phyloP scores from a whole-genome alignment of 352 stramenopile genomes.

The Phytopythium sindhum region DNA sequence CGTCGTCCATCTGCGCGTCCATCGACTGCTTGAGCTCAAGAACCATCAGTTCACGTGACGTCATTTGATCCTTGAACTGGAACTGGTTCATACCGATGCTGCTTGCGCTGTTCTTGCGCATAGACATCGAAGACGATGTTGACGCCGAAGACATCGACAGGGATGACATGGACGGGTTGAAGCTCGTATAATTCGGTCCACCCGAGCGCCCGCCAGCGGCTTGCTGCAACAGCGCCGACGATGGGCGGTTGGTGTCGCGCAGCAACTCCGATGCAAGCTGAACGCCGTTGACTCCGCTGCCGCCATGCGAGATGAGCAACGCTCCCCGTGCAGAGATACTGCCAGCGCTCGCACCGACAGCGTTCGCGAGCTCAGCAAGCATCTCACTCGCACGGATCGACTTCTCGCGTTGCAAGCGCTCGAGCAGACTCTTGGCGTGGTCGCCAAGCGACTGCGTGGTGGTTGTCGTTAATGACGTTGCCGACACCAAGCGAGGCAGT shows the following conservation, averaged over 20 bases:
- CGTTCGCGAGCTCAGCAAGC: slow-evolving; percentile 76
- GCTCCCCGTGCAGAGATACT: slow-evolving; percentile 64
- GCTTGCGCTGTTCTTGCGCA: slow-evolving; percentile 9
- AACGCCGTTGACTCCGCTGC: slow-evolving; percentile 82
- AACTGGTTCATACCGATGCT: slow-evolving; percentile 21
- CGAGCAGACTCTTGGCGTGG: slow-evolving; percentile 65
- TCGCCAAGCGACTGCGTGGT: slow-evolving; percentile 70
- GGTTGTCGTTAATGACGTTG: slow-evolving; percentile 69
- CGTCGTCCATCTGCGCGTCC: slow-evolving; percentile 87
- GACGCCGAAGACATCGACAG: slow-evolving; percentile 3
- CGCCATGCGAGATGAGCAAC: slow-evolving; percentile 78
- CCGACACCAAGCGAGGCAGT: slow-evolving; percentile 74
- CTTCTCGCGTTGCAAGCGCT: slow-evolving; percentile 77
- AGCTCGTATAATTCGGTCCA: neutral
- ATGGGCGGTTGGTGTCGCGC: slow-evolving; percentile 84
- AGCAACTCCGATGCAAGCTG: slow-evolving; percentile 83
- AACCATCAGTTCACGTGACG: slow-evolving; percentile 83
- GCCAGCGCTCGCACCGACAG: slow-evolving; percentile 71
- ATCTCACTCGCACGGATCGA: slow-evolving; percentile 85
- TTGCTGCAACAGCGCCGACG: slow-evolving; percentile 21
- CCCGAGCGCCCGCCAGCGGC: slow-evolving; percentile 1
- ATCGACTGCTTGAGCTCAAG: slow-evolving; percentile 84
- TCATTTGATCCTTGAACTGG: slow-evolving; percentile 62
- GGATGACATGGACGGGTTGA: slow-evolving; percentile 5
- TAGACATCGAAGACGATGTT: slow-evolving; percentile 7